These are phyloP conservation scores for Nicotiana rustica DNA, from an alignment of 305 asterid species.

Conservation along the genomic window DNA sequence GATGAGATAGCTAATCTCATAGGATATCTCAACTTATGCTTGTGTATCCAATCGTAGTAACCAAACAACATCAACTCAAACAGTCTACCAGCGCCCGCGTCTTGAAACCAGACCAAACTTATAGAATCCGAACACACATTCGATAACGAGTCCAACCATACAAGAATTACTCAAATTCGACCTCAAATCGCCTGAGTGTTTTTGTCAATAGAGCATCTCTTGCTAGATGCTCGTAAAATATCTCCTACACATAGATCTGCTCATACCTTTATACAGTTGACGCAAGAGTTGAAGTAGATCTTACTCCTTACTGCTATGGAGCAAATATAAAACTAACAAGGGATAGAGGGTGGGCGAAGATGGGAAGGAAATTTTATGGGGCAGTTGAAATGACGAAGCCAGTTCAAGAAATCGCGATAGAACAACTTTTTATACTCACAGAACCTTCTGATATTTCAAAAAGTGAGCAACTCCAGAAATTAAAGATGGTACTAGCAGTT, in stretches of 20 bases:
- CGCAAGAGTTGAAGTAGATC: neutral
- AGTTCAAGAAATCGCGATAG: neutral
- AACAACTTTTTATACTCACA: neutral
- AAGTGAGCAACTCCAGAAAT: neutral
- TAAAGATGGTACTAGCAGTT: neutral
- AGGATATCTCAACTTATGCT: no score
- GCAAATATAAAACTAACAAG: neutral
- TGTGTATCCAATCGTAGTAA: no score
- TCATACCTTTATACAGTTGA: neutral
- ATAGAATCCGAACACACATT: no score
- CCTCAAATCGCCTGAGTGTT: no score
- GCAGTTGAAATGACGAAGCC: neutral
- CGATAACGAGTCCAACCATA: no score
- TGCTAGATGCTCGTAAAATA: neutral
- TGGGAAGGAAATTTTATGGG: neutral
- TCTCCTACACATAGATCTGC: neutral
- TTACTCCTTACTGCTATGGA: neutral
- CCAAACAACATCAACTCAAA: no score
- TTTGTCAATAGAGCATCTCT: no score
- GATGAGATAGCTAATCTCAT: no score
- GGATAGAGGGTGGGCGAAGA: neutral
- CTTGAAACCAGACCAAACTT: no score
- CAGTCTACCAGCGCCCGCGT: no score
- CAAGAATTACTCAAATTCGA: no score
- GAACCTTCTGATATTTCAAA: neutral